A percentile compares a stretch with the other conserved stretches of the same genome.
Evolutionary conservation across 192 early-diverging fungal genomes (phyloP).

Genomic region (Gonapodya prolifera): DNA sequence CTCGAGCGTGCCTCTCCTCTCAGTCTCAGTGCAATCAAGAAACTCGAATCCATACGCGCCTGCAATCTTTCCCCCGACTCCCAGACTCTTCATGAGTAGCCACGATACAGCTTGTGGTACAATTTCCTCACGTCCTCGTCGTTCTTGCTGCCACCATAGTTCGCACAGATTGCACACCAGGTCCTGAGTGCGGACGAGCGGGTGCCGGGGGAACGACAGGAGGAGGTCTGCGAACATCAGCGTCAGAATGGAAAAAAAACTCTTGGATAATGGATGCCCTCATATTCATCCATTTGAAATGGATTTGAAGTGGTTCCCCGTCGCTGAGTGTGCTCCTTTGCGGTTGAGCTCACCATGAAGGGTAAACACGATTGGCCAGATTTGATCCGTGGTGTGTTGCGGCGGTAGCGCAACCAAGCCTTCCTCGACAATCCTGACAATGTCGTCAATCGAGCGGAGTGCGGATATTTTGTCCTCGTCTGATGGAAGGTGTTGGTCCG

Average conservation of each 20-base stretch:
- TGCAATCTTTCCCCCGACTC: background rate
- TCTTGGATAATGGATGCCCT: no score
- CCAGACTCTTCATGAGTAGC: background rate
- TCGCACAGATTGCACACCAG: background rate
- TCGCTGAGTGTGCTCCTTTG: no score
- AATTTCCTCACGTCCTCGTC: background rate
- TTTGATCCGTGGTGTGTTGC: background rate
- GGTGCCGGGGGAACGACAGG: background rate
- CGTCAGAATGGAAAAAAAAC: no score
- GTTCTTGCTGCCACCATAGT: background rate
- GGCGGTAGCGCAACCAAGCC: background rate
- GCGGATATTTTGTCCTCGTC: background rate
- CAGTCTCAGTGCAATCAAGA: background rate
- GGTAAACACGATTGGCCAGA: background rate
- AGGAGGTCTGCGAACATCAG: background rate
- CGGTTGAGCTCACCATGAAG: background rate
- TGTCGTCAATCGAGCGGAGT: background rate
- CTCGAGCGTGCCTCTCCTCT: no score
- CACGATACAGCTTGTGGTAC: background rate
- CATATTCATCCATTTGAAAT: no score
- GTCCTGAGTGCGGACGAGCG: background rate
- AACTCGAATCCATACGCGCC: background rate
- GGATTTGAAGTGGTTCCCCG: no score
- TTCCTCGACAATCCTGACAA: background rate
- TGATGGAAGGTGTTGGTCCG: background rate